These are phyloP conservation scores for Globisporangium spinosum DNA, from an alignment of 352 stramenopile genomes.

Conservation along the genomic window DNA sequence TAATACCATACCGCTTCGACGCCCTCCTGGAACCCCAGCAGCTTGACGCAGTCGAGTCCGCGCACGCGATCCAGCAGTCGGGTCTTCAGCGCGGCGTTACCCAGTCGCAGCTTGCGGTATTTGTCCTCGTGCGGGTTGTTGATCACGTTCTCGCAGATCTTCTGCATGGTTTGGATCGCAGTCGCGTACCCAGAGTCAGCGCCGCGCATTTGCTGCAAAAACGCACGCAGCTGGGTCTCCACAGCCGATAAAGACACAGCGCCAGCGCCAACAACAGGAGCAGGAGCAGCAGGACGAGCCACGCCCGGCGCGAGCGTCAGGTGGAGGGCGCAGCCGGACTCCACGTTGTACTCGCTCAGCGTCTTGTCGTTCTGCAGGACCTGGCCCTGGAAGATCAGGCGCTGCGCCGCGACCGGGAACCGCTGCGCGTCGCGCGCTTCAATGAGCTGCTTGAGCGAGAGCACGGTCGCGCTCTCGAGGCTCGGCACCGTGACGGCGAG, in stretches of 20 bases:
- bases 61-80: constrained; percentile 57
- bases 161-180: constrained; percentile 66
- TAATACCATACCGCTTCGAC: constrained; percentile 44
- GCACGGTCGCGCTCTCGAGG: constrained; percentile 45
- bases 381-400: constrained; percentile 85
- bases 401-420: constrained; percentile 67
- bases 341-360: constrained; percentile 65
- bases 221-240: constrained; percentile 34
- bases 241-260: constrained; percentile 10
- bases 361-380: constrained; percentile 75
- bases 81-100: constrained; percentile 60
- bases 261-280: constrained; percentile 8
- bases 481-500: constrained; percentile 41
- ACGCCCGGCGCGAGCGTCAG: constrained; percentile 50
- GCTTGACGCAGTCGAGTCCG: constrained; percentile 53
- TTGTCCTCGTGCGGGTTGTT: constrained; percentile 69
- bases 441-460: constrained; percentile 60
- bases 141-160: constrained; percentile 83
- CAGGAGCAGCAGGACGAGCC: constrained; percentile 18
- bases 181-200: constrained; percentile 39
- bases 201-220: constrained; percentile 55
- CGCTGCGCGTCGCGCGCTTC: constrained; percentile 49
- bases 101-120: constrained; percentile 69
- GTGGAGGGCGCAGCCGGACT: constrained; percentile 60
- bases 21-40: constrained; percentile 69